phyloP scores from a whole-genome alignment of 306 rosid genomes.

The Malus asiatica region DNA sequence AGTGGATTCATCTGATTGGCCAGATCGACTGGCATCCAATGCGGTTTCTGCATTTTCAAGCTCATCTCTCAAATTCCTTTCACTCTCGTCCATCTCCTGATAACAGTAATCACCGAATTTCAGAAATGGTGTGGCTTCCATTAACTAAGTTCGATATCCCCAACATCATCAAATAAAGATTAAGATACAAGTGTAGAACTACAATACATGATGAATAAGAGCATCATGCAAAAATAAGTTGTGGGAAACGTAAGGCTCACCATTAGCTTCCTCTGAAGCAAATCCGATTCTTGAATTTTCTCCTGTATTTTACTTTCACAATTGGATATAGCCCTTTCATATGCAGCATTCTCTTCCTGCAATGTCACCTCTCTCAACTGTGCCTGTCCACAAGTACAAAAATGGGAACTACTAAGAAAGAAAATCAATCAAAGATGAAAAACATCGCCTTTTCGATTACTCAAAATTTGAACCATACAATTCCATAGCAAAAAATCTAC shows the following conservation, averaged over 20 bases:
- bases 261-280: conserved; percentile 49
- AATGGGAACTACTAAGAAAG: not conserved
- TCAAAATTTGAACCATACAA: not conserved
- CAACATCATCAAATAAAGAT: not conserved
- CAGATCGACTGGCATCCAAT: conserved; percentile 18
- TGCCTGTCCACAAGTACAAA: conserved; percentile 37
- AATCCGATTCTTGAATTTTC: conserved; percentile 52
- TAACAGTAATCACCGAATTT: conserved; percentile 5
- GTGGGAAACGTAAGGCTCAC: conserved; percentile 20
- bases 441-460: not conserved
- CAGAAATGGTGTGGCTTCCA: not conserved
- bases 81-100: conserved; percentile 69
- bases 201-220: not conserved
- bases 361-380: conserved; percentile 71
- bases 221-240: not conserved
- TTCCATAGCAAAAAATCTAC: not conserved
- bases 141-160: not conserved
- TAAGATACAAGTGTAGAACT: not conserved
- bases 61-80: conserved; percentile 46
- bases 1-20: conserved; percentile 25
- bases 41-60: conserved; percentile 34
- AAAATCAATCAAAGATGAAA: not conserved
- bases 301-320: conserved; percentile 67
- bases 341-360: conserved; percentile 72
- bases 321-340: conserved; percentile 47